Evolutionary conservation across 1,284 basidiomycete genomes (phyloP), one percentile per base, ranked within the genome.

Genomic region (Baeospora myosura): DNA sequence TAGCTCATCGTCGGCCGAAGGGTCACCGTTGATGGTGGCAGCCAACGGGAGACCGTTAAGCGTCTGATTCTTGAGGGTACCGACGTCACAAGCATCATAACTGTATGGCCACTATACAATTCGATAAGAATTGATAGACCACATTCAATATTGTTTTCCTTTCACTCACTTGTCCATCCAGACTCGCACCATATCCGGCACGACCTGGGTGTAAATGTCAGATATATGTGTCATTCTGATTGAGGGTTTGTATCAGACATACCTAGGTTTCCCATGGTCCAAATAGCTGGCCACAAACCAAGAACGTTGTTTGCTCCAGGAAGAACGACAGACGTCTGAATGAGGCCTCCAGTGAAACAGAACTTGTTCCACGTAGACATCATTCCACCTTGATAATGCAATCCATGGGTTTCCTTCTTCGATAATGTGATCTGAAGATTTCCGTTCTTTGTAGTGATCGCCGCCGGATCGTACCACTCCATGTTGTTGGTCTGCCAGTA

Each of bases 151-250:
- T 17, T 29, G 3, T 25, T 16, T 18, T 18, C 24, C 6, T 75
- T 74, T 0, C 76, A 74, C 2, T 76, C 78, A 36, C 79, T 76
- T 58, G 81, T 60, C 57, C 72, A 34, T 65, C 64, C 37, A 65
- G 47, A 44, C 48, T 59, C 20, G 64, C 65, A 37, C 63, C 63
- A 44, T 64, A 66, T 31, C 79, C 81, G 10, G 81, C 74, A 32
- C 81, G 63, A 4, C 78, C 81, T 42, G 17, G 14, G 5, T n/a
- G 7, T 6, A 11, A 20, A 18, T 16, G 28, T 18, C 11, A 18
- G 33, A 12, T n/a, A 14, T n/a, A 38, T 17, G 3, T 12, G 4
- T 38, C 16, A 31, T 3, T n/a, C n/a, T 8, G 26, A 8, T 8
- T 28, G n/a, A 28, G 8, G n/a, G n/a, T n/a, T 28, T n/a, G n/a